Evolutionary conservation across 2,329 filamentous ascomycete genomes (phyloP).

Genomic region (Clathrospora elynae): DNA sequence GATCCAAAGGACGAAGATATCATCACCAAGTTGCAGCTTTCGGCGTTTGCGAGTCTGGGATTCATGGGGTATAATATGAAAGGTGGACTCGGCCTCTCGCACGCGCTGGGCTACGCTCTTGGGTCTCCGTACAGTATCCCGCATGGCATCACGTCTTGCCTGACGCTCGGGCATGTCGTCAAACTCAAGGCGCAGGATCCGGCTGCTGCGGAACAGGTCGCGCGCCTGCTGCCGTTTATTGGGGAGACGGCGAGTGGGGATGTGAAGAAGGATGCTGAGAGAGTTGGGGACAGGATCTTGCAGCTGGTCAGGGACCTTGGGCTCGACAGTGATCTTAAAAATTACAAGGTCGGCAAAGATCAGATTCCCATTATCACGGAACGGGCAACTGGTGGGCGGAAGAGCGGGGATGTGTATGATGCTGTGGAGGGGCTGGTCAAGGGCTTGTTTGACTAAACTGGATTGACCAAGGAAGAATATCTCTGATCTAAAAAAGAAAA

Average conservation of each 20-base stretch:
- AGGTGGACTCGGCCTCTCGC: constrained; percentile 57
- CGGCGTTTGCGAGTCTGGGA: constrained; percentile 57
- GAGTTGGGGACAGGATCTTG: constrained; percentile 53
- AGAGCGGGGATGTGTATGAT: constrained; percentile 52
- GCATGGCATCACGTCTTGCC: constrained; percentile 61
- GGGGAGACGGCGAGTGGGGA: constrained; percentile 49
- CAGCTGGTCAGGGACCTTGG: constrained; percentile 52
- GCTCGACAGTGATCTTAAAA: constrained; percentile 53
- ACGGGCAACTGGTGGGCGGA: constrained; percentile 51
- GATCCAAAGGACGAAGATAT: constrained; percentile 54
- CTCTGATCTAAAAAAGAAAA: no score
- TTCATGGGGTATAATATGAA: constrained; percentile 59
- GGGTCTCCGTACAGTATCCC: constrained; percentile 62
- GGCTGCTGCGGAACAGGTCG: constrained; percentile 54
- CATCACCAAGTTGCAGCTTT: constrained; percentile 59
- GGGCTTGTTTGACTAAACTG: constrained; percentile 50
- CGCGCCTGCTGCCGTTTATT: constrained; percentile 53
- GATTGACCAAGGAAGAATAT: no score
- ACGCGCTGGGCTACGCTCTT: constrained; percentile 58
- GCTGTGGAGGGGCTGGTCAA: constrained; percentile 52
- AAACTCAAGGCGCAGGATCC: constrained; percentile 57
- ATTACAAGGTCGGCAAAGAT: constrained; percentile 52
- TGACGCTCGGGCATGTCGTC: constrained; percentile 61
- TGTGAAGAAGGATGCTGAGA: constrained; percentile 50
- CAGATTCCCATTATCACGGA: constrained; percentile 52